Evolutionary conservation across 257 asterid species (phyloP), one percentile per base, ranked within the genome.

Genomic region (Eustoma russellianum): DNA sequence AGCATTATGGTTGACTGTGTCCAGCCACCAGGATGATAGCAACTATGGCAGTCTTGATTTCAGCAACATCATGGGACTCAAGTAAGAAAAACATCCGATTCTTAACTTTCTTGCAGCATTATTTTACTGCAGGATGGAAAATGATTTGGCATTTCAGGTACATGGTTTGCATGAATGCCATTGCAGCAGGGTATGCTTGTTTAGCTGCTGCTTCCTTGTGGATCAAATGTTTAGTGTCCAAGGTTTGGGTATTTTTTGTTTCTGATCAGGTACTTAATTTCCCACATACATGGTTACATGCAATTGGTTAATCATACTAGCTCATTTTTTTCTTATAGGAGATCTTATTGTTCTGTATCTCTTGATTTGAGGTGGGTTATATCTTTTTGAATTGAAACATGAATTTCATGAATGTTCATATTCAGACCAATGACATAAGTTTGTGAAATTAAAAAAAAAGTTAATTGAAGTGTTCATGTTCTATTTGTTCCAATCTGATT

Each of bases 201-300:
- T 61, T 82, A 63, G 85, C 79, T 54, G 98, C 84, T 66, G 69
- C 76, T 0, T 74, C 81, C 53, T 79, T 87, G 63, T 80, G 80
- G 64, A 53, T 84, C 67, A 70, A 61, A 59, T 68, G 76, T 59
- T 41, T 82, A 35, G 77, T 69, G 15, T 57, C 83, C 24, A 82
- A 80, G 83, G 73, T 83, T 17, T 91, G 96, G 89, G 30, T 91
- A 44, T 82, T 83, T 85, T 91, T 86, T 60, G 57, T 82, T 38
- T 79, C 89, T 53, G 98, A 91, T 49, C 98, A 91, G 98, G 98
- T 86, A 65, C 34, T 46, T 64, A 35, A 56, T 7, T 34, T 13
- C 60, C 24, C 40, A 5, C 48, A 9, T 18, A 41, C 6, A 48
- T 46, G 3, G 15, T 13, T 17, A 9, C 17, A 34, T 12, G 16